These are phyloP conservation scores for Discostella pseudostelligera DNA, from an alignment of 108 stramenopile genomes.

Conservation along the genomic window DNA sequence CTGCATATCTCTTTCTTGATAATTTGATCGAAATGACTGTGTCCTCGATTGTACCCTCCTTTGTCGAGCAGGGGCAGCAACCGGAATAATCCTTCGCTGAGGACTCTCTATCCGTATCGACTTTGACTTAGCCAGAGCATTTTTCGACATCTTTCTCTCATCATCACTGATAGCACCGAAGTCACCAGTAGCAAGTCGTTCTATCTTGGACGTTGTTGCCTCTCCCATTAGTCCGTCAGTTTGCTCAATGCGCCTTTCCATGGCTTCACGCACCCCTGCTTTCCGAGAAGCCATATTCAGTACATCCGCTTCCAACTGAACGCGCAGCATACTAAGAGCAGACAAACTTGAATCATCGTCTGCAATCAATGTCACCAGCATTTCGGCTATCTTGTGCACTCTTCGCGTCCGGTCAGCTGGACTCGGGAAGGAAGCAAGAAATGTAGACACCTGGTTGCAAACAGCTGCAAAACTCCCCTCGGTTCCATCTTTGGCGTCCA, in stretches of 20 bases:
- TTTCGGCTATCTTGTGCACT: slow-evolving; percentile 44
- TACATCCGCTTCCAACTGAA: slow-evolving; percentile 64
- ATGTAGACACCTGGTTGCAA: slow-evolving; percentile 64
- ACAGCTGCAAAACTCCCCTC: slow-evolving; percentile 44
- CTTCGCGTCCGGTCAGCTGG: slow-evolving; percentile 58
- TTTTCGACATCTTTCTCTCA: slow-evolving; percentile 23
- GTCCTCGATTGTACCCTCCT: slow-evolving; percentile 14
- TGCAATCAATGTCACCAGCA: slow-evolving; percentile 43
- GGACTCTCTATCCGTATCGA: neutral
- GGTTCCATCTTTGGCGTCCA: slow-evolving; percentile 21
- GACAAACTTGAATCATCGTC: slow-evolving; percentile 15
- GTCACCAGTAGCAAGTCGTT: slow-evolving; percentile 19
- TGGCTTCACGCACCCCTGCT: slow-evolving; percentile 46
- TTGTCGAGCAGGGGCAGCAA: slow-evolving; percentile 5
- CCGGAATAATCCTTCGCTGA: slow-evolving; percentile 12
- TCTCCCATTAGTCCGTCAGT: slow-evolving; percentile 33
- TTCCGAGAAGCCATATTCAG: slow-evolving; percentile 53
- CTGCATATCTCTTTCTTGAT: neutral
- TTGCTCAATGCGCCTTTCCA: slow-evolving; percentile 33
- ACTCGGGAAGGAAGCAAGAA: slow-evolving; percentile 52
- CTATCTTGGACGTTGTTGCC: slow-evolving; percentile 12
- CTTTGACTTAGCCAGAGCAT: slow-evolving; percentile 22
- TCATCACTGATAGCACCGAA: slow-evolving; percentile 16
- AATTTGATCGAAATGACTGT: slow-evolving; percentile 5
- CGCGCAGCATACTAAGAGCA: slow-evolving; percentile 34